phyloP scores from a whole-genome alignment of 805 yeast species.

The Candida morakotiae region DNA sequence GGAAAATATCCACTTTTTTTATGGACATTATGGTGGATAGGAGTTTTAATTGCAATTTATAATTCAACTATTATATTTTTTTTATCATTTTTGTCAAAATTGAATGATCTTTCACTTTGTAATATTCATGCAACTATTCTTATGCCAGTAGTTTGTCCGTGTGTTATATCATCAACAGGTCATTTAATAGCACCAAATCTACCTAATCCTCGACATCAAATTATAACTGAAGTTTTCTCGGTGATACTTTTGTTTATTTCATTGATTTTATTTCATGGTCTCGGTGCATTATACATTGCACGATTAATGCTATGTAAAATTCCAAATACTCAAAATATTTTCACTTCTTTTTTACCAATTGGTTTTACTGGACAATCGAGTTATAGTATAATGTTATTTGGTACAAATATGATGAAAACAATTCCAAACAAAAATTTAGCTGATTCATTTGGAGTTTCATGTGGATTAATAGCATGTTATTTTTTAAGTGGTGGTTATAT shows the following conservation, averaged over 20 bases:
- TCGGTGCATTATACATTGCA: constrained; percentile 55
- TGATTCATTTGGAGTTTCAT: constrained; percentile 27
- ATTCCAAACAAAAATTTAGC: constrained; percentile 15
- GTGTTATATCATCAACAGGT: constrained; percentile 69
- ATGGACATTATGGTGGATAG: constrained; percentile 65
- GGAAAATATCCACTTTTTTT: constrained; percentile 13
- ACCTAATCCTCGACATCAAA: constrained; percentile 35
- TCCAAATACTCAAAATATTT: constrained; percentile 49
- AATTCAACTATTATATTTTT: constrained; percentile 6
- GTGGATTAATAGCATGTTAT: constrained; percentile 18
- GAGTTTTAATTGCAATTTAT: constrained; percentile 13
- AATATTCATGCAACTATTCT: constrained; percentile 53
- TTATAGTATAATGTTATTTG: constrained; percentile 55
- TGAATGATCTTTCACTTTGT: neutral
- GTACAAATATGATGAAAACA: constrained; percentile 32
- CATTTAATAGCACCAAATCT: constrained; percentile 43
- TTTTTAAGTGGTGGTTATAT: constrained; percentile 52
- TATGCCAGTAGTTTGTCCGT: constrained; percentile 73
- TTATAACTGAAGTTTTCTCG: constrained; percentile 50
- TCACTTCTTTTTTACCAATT: constrained; percentile 65
- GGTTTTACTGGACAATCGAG: constrained; percentile 85
- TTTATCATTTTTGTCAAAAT: constrained; percentile 6
- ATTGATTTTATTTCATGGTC: constrained; percentile 49
- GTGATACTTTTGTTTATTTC: constrained; percentile 66
- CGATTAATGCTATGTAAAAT: constrained; percentile 52